phyloP scores from a whole-genome alignment of 192 early-diverging fungal species.

The Coemansia guatemalensis region DNA sequence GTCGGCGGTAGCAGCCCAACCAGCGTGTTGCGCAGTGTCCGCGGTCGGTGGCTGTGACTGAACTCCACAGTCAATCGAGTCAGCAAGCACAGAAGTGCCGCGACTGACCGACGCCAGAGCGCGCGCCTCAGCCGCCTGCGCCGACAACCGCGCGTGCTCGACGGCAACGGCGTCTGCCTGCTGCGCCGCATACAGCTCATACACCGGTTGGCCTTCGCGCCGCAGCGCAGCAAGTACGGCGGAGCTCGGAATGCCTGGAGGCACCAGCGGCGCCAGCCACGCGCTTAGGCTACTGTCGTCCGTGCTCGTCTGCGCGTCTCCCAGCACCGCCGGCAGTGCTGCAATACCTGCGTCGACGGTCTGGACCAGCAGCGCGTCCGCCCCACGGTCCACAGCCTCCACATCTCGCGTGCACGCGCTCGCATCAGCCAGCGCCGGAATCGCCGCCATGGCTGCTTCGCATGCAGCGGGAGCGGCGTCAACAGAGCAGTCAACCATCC shows the following conservation, averaged over 20 bases:
- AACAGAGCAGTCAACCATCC: slow-evolving; percentile 24
- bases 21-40: slow-evolving; percentile 22
- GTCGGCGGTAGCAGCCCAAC: slow-evolving; percentile 9
- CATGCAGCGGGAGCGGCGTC: slow-evolving; percentile 23
- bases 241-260: slow-evolving; percentile 21
- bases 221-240: slow-evolving; percentile 34
- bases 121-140: slow-evolving; percentile 16
- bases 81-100: slow-evolving; percentile 17
- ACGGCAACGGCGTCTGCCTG: slow-evolving; percentile 29
- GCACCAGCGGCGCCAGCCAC: slow-evolving; percentile 48
- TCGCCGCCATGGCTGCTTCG: slow-evolving; percentile 7
- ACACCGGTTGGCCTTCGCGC: slow-evolving; percentile 35
- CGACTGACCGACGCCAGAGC: slow-evolving; percentile 18
- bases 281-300: slow-evolving; percentile 26
- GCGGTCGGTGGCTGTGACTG: slow-evolving; percentile 28
- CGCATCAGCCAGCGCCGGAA: not conserved
- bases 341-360: not conserved
- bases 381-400: slow-evolving; percentile 4
- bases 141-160: slow-evolving; percentile 27
- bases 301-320: slow-evolving; percentile 16
- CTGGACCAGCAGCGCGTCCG: not conserved
- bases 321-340: not conserved
- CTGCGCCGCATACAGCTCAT: slow-evolving; percentile 32
- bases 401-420: slow-evolving; percentile 9
- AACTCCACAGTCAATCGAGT: slow-evolving; percentile 26